A percentile compares a stretch with the other conserved stretches of the same genome.
Conservation (phyloP, 306 rosid genomes). For the Neltuma alba region DNA sequence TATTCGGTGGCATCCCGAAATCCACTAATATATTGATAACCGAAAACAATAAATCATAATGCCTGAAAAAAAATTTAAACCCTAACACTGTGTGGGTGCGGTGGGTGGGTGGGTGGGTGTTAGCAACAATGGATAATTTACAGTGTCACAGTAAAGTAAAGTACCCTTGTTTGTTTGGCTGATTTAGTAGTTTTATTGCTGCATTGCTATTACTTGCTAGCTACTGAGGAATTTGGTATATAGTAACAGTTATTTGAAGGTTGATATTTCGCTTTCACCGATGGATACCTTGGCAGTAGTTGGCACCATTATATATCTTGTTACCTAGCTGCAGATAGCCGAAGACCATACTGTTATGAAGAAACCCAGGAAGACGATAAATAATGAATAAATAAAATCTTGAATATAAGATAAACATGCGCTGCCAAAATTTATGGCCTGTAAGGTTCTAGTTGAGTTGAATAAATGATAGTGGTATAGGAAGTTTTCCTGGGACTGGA, state of each 20-base stretch:
- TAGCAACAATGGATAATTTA: constrained; percentile 1
- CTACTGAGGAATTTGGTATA: constrained; percentile 28
- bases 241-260: constrained; percentile 33
- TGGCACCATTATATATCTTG: constrained; percentile 42
- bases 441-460: constrained; percentile 20
- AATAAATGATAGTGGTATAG: constrained; percentile 22
- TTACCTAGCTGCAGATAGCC: constrained; percentile 34
- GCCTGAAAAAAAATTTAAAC: neutral
- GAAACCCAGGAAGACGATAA: neutral
- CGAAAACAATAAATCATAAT: neutral
- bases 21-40: neutral
- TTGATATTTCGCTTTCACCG: constrained; percentile 49
- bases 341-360: constrained; percentile 5
- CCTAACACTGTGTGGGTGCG: no score
- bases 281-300: constrained; percentile 39
- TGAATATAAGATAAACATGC: constrained; percentile 13
- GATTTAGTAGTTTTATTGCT: constrained; percentile 6
- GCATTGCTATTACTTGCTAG: constrained; percentile 9
- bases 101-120: no score
- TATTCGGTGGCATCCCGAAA: neutral
- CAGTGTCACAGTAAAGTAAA: neutral
- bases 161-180: constrained; percentile 4
- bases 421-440: constrained; percentile 37
- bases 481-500: constrained; percentile 34
- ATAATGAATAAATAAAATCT: neutral